Base-by-base conservation (phyloP, 2,329 filamentous ascomycete genomes). In the Aureobasidium pullulans region DNA sequence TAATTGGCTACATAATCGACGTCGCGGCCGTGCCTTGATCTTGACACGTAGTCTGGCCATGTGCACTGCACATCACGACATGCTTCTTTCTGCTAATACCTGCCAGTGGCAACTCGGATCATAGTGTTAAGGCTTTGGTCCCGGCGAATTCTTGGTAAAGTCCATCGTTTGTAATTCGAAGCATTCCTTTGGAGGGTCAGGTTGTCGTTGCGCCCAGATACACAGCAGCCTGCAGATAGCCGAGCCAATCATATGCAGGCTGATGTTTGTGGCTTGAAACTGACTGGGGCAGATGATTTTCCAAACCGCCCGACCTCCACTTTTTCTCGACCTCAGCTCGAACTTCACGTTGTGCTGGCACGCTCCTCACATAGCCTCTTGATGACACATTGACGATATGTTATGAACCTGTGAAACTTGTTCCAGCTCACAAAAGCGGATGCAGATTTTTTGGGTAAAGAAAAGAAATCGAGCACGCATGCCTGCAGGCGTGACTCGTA, bases 271-370 rank as follows among this genome's bases (percentile, higher is more conserved):
- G 40, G 52, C 49, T 53, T 53, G 52, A 7, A 52, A 13, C 31
- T 11, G 8, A 23, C 34, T 29, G 23, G 42, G 42, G 42, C 42
- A 44, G 47, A 43, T 53, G 49, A 53, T 43, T 37, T 53, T 43
- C 15, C 48, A 52, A 42, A 16, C 11, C 47, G 34, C 15, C 16
- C 48, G 48, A 40, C 37, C 52, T 56, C 50, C 50, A 54, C 50
- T 54, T 54, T 53, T 54, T 54, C 44, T 54, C 10, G 50, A 54
- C 50, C 15, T 54, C 50, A 54, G 49, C 49, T 53, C n/a, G 50
- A 54, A 54, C 50, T 19, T 56, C 52, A 56, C 31, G n/a, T 37
- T 56, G 29, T 46, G 40, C 50, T 54, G 37, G 37, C 39, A 43
- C 39, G 50, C 34, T 29, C 19, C 23, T 10, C 34, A 36, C 36